phyloP scores from a whole-genome alignment of 345 rosid species.

The Erysimum cheiranthoides region DNA sequence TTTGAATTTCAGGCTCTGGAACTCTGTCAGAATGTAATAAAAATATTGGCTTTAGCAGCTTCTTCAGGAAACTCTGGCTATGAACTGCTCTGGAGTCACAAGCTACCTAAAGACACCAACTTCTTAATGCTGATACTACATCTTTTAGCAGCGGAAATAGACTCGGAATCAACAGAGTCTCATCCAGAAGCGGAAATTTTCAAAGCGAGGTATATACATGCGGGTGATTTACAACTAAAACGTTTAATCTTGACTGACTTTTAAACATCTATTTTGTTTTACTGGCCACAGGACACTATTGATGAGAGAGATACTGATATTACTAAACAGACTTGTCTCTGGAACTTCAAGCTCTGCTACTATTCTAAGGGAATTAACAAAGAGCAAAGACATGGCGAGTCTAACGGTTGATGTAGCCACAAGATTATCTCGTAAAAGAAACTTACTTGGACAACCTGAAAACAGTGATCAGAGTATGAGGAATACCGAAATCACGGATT shows the following conservation, averaged over 20 bases:
- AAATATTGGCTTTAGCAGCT: constrained; percentile 68
- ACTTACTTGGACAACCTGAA: constrained; percentile 39
- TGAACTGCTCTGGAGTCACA: constrained; percentile 62
- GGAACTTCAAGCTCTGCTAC: constrained; percentile 61
- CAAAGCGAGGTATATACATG: constrained; percentile 67
- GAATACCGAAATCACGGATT: constrained; percentile 65
- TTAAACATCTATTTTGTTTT: not conserved
- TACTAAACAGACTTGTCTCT: constrained; percentile 83
- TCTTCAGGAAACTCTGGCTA: constrained; percentile 81
- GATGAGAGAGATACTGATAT: constrained; percentile 78
- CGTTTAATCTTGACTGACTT: not conserved
- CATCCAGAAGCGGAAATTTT: constrained; percentile 51
- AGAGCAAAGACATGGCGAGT: constrained; percentile 78
- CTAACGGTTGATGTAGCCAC: constrained; percentile 73
- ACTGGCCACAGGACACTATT: constrained; percentile 57
- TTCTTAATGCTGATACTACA: constrained; percentile 77
- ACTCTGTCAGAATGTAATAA: constrained; percentile 67
- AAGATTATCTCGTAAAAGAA: constrained; percentile 63
- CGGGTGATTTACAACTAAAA: not conserved
- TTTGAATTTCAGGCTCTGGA: constrained; percentile 69
- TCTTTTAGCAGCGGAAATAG: constrained; percentile 66
- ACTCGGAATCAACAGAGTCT: constrained; percentile 53
- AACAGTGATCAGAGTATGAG: constrained; percentile 51
- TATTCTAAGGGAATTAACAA: constrained; percentile 60
- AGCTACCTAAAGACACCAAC: constrained; percentile 57